A percentile compares a stretch with the other conserved stretches of the same genome.
These are phyloP conservation scores for Blastocladiella emersonii DNA, from an alignment of 371 early-diverging fungal genomes.

Conservation along the genomic window DNA sequence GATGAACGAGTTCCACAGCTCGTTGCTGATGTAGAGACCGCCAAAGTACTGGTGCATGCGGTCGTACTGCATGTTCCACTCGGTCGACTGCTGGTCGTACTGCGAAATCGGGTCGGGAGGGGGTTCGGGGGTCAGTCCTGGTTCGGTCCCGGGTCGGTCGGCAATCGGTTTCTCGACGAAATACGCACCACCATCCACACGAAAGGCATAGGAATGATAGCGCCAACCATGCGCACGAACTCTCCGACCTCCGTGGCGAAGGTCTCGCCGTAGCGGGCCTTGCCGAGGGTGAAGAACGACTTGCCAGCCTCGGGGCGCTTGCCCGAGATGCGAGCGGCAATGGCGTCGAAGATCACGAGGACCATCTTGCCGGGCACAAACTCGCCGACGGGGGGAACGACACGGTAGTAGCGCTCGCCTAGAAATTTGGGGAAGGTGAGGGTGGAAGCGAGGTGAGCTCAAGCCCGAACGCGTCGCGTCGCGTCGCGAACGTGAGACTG, in stretches of 20 bases:
- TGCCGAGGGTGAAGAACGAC: slow-evolving; percentile 19
- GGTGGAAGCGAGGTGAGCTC: no score
- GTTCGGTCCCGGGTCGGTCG: no score
- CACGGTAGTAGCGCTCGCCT: slow-evolving; percentile 34
- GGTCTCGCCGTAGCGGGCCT: slow-evolving; percentile 20
- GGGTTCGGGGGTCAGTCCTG: no score
- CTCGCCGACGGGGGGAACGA: slow-evolving; percentile 34
- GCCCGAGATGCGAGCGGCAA: slow-evolving; percentile 5
- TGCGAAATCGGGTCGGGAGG: no score
- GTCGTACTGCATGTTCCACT: slow-evolving; percentile 35
- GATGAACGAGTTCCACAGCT: slow-evolving; percentile 13
- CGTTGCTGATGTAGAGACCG: slow-evolving; percentile 6
- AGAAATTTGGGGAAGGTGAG: no score
- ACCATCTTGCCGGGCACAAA: slow-evolving; percentile 24
- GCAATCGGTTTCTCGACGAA: no score
- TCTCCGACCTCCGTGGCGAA: slow-evolving; percentile 29
- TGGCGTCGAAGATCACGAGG: neutral
- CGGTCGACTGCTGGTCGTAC: slow-evolving; percentile 37
- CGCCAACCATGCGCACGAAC: slow-evolving; percentile 24
- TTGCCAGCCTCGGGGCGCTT: slow-evolving; percentile 8
- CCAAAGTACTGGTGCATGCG: slow-evolving; percentile 25
- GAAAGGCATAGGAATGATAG: slow-evolving; percentile 28
- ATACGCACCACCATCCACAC: slow-evolving; percentile 47
- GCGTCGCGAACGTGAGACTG: no score
- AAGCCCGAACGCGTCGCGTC: no score